These are phyloP conservation scores for Saturnispora zaruensis DNA, from an alignment of 805 yeast genomes.

Conservation along the genomic window DNA sequence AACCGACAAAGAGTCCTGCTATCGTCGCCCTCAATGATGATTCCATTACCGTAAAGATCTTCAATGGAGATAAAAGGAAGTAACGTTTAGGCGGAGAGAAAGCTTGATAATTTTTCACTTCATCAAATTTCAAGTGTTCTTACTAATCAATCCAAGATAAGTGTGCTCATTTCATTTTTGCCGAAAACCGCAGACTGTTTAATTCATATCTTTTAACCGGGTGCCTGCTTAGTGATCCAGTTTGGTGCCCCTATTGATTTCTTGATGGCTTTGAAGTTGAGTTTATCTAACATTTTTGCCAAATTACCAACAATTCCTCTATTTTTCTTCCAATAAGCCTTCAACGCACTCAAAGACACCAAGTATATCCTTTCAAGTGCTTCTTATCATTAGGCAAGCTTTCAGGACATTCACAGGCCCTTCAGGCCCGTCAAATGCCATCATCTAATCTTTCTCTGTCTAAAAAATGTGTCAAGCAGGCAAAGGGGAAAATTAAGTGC, in stretches of 20 bases:
- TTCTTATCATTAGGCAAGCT: no score
- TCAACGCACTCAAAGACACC: no score
- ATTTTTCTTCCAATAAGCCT: no score
- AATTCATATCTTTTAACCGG: no score
- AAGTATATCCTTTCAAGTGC: no score
- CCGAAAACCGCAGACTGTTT: neutral
- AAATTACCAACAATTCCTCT: no score
- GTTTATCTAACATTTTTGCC: no score
- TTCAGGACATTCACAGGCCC: no score
- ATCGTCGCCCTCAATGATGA: constrained; percentile 65
- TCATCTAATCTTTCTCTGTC: neutral
- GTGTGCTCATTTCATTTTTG: neutral
- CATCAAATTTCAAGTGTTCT: neutral
- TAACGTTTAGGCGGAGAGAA: neutral
- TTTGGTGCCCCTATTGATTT: no score
- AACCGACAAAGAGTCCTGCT: constrained; percentile 78
- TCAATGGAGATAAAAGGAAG: neutral
- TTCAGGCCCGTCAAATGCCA: neutral
- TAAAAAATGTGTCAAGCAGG: neutral
- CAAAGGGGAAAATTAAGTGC: neutral
- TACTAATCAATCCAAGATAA: neutral
- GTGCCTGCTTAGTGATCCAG: no score
- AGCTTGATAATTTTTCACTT: neutral
- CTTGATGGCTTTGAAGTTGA: no score
- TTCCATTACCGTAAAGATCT: constrained; percentile 26